Conservation (phyloP, 495 filamentous ascomycete genomes). For the Paragyromitra xinjiangensis region DNA sequence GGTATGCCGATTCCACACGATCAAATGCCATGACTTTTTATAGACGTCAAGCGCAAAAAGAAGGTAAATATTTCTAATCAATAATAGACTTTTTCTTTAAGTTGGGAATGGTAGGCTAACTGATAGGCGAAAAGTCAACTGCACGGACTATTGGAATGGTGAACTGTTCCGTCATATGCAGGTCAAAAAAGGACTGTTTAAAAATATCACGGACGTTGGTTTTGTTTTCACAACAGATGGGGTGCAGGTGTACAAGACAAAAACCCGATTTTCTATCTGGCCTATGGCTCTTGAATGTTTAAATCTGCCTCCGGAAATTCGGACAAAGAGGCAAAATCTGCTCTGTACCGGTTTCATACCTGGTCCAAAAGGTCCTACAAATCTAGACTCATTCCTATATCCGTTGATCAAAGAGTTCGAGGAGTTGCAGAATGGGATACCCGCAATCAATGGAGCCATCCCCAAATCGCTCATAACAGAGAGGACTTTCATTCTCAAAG, state of each 20-base stretch:
- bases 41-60: not conserved
- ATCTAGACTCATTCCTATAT: conserved; percentile 23
- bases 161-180: not conserved
- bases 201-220: not conserved
- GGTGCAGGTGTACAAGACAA: conserved; percentile 16
- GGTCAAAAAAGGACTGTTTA: conserved; percentile 6
- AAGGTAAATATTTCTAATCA: not conserved
- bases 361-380: conserved; percentile 32
- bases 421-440: conserved; percentile 1
- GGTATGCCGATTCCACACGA: not conserved
- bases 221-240: conserved; percentile 23
- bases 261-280: conserved; percentile 9
- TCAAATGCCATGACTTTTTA: not conserved
- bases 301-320: conserved; percentile 20
- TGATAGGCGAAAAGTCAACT: not conserved
- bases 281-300: conserved; percentile 5
- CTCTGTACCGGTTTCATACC: conserved; percentile 22
- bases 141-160: conserved; percentile 4
- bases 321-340: conserved; percentile 13
- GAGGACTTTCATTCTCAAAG: not conserved
- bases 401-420: conserved; percentile 34
- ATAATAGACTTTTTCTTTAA: not conserved
- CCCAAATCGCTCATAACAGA: not conserved
- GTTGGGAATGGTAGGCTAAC: not conserved
- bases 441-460: not conserved